A percentile compares a stretch with the other conserved stretches of the same genome.
Conservation (phyloP, 768 basidiomycete species). For the Pulveroboletus sp. region DNA sequence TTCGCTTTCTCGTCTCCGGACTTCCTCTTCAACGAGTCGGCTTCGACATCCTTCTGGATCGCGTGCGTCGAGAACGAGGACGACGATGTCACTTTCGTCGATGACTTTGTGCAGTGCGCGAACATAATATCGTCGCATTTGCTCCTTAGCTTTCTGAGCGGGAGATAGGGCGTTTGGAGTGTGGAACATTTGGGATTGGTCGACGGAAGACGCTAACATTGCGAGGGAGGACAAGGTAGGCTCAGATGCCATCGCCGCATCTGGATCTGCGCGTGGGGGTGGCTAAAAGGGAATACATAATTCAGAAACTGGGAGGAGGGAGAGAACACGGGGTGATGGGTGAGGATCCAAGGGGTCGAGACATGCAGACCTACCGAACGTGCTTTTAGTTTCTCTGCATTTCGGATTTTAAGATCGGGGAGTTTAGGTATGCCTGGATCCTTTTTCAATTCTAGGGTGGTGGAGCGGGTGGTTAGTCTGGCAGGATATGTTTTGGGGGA, state of each 20-base stretch:
- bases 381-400: conserved; percentile 46
- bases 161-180: conserved; percentile 31
- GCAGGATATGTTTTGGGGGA: background rate
- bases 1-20: conserved; percentile 74
- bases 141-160: conserved; percentile 56
- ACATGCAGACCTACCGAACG: conserved; percentile 34
- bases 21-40: conserved; percentile 90
- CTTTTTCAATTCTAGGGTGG: conserved; percentile 68
- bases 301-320: background rate
- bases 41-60: conserved; percentile 95
- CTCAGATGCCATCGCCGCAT: conserved; percentile 70
- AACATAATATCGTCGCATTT: conserved; percentile 68
- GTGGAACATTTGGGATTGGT: background rate
- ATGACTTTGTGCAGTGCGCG: conserved; percentile 87
- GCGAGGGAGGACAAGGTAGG: conserved; percentile 64
- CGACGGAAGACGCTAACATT: conserved; percentile 38
- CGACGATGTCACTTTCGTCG: conserved; percentile 85
- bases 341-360: background rate
- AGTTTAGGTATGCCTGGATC: conserved; percentile 87
- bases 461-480: background rate
- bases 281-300: conserved; percentile 7
- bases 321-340: too few relatives aligned
- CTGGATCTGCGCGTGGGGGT: conserved; percentile 36
- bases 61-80: conserved; percentile 87
- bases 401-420: conserved; percentile 61